phyloP scores from a whole-genome alignment of 495 filamentous ascomycete genomes.

The Tricharina praecox region DNA sequence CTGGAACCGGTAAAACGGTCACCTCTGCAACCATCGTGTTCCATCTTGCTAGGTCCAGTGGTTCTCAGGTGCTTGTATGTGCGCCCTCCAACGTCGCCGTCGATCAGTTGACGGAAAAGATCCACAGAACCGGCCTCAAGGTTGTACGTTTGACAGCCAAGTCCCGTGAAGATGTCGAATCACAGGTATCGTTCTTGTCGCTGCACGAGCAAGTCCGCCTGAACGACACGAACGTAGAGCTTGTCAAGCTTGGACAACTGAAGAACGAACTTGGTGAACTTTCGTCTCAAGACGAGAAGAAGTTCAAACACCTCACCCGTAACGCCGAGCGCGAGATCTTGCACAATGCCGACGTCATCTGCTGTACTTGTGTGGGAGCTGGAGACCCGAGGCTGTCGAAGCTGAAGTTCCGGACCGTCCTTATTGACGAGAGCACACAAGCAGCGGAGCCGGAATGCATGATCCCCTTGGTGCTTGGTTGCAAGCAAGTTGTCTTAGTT shows the following conservation, averaged over 20 bases:
- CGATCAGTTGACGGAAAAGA: conserved; percentile 94
- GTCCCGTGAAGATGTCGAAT: conserved; percentile 95
- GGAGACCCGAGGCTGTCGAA: conserved; percentile 90
- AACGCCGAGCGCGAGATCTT: conserved; percentile 91
- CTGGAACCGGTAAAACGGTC: conserved; percentile 95
- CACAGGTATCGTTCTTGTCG: conserved; percentile 82
- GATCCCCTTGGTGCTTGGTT: conserved; percentile 93
- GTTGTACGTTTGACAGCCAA: conserved; percentile 97
- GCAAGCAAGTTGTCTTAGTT: conserved; percentile 95
- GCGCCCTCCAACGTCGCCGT: conserved; percentile 98
- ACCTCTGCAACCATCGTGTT: conserved; percentile 99
- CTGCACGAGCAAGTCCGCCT: conserved; percentile 94
- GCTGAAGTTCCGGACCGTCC: conserved; percentile 91
- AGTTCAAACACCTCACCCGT: conserved; percentile 85
- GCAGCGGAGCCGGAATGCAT: conserved; percentile 99
- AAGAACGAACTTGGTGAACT: conserved; percentile 85
- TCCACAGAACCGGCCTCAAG: conserved; percentile 86
- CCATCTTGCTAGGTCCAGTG: conserved; percentile 87
- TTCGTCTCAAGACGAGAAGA: conserved; percentile 94
- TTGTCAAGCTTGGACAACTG: conserved; percentile 77
- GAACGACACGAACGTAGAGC: conserved; percentile 87
- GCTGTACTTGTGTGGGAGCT: conserved; percentile 96
- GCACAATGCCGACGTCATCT: conserved; percentile 92
- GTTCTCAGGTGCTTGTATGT: conserved; percentile 87
- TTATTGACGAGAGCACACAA: conserved; percentile 97